Evolutionary conservation across 352 stramenopile genomes (phyloP), one percentile per base, ranked within the genome.

Genomic region (Phytophthora capsici): DNA sequence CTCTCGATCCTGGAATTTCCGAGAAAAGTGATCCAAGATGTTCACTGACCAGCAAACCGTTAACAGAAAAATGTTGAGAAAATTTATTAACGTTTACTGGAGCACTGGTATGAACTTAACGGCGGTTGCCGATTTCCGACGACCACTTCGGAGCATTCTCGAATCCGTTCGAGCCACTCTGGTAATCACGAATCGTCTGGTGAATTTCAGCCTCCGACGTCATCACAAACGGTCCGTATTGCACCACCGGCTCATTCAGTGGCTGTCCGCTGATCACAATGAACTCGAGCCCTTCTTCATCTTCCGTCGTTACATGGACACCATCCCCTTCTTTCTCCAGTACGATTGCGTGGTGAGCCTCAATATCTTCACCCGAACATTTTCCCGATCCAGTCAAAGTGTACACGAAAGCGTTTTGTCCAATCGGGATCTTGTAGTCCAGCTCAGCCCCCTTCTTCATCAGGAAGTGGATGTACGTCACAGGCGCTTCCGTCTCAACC

Each of bases 141-240:
- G 72, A 36, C 83, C 83, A 92, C 43, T 68, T 61, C 2, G 66
- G 66, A 3, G 83, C 83, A 30, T 83, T 84, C 57, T 91, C 83
- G 60, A 91, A 91, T 13, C 83, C 80, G 46, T 91, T 91, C 41
- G 63, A 66, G 20, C 78, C 76, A 16, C 60, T 66, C 28, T 86
- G 71, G 57, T 80, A 90, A 64, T 90, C 80, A 4, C 62, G 59
- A 30, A 89, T 80, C 4, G 77, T 84, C 60, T 87, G 63, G 9
- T 76, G 75, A 23, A 90, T 89, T 50, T 88, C 78, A 1, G 57
- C 61, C 25, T 77, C 49, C 28, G 74, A 87, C 28, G 65, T 89
- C 82, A 92, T 92, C 50, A 92, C 82, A 43, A 90, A 92, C 19
- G 84, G 82, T 12, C 84, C 84, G 45, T 93, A 83, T 54, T 89